Base-by-base conservation (phyloP, 305 asterid species). In the Solanum hybrid region DNA sequence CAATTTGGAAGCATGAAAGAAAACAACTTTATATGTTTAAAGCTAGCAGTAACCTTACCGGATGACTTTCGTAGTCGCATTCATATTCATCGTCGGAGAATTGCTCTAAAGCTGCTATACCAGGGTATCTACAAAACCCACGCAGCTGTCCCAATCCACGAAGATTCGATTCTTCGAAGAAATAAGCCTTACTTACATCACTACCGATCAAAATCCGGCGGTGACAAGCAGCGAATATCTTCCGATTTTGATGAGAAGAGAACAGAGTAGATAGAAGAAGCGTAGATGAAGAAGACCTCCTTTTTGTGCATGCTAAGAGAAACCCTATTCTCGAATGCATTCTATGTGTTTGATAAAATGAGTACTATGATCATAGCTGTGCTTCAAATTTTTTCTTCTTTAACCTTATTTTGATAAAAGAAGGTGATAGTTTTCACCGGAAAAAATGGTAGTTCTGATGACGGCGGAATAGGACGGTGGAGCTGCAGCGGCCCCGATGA, bases 41-140 rank as follows among this genome's bases (percentile, higher is more conserved):
- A 61, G 71, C 26, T 61, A 0, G 71, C 26, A 3, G 26, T 61
- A 61, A 20, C 26, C 26, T 61, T 61, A 61, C 99, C 88, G 97
- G 97, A 90, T 95, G 92, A 90, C 92, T 94, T 71, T 97, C 99
- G 91, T 94, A 95, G 92, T 97, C 98, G 91, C 99, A 97, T 91
- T 97, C 99, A 87, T 97, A 96, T 86, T 97, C 99, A 77, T 97
- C 99, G 67, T 97, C 99, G 5, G 99, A 97, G 93, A 96, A 97
- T 94, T 97, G 97, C 93, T 97, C 99, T 2, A 87, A 90, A 28
- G 99, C 94, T 18, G 74, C 73, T 11, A 26, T 84, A 51, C 39
- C 73, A 51, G 87, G 87, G 76, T 95, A 96, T 31, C 96, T 91
- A 33, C 92, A 93, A 89, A 93, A 94, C 83, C 91, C 90, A 37